Evolutionary conservation across 371 early-diverging fungal species (phyloP).

Genomic region (Batkoa obscura): DNA sequence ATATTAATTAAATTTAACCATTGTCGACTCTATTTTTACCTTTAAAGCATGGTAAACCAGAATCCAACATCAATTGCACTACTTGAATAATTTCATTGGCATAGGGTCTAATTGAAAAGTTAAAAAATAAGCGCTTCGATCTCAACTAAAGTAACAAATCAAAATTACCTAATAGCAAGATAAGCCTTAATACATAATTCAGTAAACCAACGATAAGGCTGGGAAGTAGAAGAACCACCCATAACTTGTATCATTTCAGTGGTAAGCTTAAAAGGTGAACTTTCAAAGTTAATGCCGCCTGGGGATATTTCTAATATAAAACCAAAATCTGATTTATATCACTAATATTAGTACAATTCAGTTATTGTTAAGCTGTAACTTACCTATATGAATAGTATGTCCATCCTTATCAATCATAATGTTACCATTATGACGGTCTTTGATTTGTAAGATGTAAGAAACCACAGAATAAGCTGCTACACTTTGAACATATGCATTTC

Average conservation of each 20-base stretch:
- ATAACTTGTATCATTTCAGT: constrained; percentile 94
- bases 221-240: constrained; percentile 71
- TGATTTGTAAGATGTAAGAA: constrained; percentile 89
- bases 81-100: constrained; percentile 84
- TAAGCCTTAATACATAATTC: constrained; percentile 86
- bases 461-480: constrained; percentile 96
- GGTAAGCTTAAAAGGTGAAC: constrained; percentile 97
- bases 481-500: constrained; percentile 87
- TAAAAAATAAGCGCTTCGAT: not conserved
- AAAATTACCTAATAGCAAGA: constrained; percentile 41
- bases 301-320: constrained; percentile 98
- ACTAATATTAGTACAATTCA: not conserved
- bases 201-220: constrained; percentile 68
- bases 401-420: constrained; percentile 98
- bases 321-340: constrained; percentile 91
- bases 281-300: constrained; percentile 95
- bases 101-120: constrained; percentile 43
- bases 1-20: not conserved
- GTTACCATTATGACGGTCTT: constrained; percentile 99
- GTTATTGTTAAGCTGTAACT: not conserved
- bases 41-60: constrained; percentile 96
- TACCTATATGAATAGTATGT: constrained; percentile 93
- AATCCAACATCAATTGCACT: constrained; percentile 84
- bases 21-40: constrained; percentile 31
- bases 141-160: not conserved